These are phyloP conservation scores for Aureobasidium sp. DNA, from an alignment of 2,329 filamentous ascomycete species.

Conservation along the genomic window DNA sequence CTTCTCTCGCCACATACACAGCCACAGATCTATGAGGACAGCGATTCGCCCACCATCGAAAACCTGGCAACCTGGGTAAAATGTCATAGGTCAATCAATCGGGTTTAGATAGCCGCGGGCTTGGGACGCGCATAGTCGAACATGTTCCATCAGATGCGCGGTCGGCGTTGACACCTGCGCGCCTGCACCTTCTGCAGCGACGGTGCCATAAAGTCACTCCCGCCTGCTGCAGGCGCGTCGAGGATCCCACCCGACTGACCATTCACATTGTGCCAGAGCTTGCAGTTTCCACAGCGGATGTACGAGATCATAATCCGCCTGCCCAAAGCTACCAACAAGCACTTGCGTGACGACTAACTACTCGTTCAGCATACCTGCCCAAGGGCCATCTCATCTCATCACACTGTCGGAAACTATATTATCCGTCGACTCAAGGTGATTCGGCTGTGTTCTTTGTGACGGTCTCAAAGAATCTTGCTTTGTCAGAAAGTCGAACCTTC, in stretches of 20 bases:
- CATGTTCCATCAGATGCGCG: slow-evolving; percentile 7
- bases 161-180: background rate
- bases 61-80: background rate
- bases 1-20: slow-evolving; percentile 6
- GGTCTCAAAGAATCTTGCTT: background rate
- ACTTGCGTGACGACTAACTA: background rate
- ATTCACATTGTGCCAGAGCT: slow-evolving; percentile 6
- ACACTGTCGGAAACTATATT: background rate
- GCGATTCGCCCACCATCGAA: background rate
- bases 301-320: background rate
- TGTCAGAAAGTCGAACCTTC: background rate
- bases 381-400: background rate
- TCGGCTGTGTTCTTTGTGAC: background rate
- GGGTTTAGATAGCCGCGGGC: background rate
- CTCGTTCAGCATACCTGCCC: background rate
- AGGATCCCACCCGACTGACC: background rate
- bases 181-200: slow-evolving; percentile 1
- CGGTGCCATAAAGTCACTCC: slow-evolving; percentile 6
- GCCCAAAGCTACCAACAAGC: slow-evolving; percentile 6
- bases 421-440: background rate
- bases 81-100: slow-evolving; percentile 5
- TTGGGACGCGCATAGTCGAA: slow-evolving; percentile 9
- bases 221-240: background rate
- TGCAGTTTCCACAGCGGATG: background rate
- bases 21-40: background rate